Evolutionary conservation across 768 basidiomycete species (phyloP), one percentile per base, ranked within the genome.

Genomic region (Mrakia blollopis): DNA sequence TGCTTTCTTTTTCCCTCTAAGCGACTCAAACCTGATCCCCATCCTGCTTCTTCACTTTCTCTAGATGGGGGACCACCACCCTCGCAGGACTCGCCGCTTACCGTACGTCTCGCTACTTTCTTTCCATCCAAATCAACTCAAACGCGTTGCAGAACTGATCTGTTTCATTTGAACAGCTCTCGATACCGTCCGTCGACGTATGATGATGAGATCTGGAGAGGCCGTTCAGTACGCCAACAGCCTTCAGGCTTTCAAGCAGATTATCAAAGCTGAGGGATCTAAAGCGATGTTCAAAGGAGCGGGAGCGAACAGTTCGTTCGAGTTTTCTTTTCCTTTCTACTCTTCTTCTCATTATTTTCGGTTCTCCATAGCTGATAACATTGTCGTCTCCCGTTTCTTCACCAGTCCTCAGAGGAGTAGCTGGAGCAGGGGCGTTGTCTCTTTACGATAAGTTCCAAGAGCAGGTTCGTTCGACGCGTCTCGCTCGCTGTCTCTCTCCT

Each of bases 151-250:
- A 44, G 39, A 5, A 11, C 47, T 50, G 47, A 50, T 7, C 7
- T 50, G 18, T 50, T 7, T 21, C 18, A 18, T 2, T 7, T 21
- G 16, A 5, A 18, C 47, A 50, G 47, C 82, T n/a, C 82, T 81
- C 21, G 83, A 80, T 81, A 94, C 85, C 78, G 85, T 86, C 83
- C 84, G 96, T 91, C 95, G 97, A 91, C 94, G 97, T 81, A 99
- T 99, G 97, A 99, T 99, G 97, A 98, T 98, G 96, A 98, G 96
- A 47, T 98, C 95, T 32, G 97, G 96, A 81, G 91, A 89, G 81
- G 89, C 62, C 30, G 89, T 91, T 79, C 94, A 98, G 90, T 98
- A 98, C 91, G 96, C 95, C 88, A 93, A 92, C 81, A 98, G 98
- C 94, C 91, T 96, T 85, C 94, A 98, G 83, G 95, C 95, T 83